phyloP scores from a whole-genome alignment of 805 yeast genomes.

The Candida incommunis region DNA sequence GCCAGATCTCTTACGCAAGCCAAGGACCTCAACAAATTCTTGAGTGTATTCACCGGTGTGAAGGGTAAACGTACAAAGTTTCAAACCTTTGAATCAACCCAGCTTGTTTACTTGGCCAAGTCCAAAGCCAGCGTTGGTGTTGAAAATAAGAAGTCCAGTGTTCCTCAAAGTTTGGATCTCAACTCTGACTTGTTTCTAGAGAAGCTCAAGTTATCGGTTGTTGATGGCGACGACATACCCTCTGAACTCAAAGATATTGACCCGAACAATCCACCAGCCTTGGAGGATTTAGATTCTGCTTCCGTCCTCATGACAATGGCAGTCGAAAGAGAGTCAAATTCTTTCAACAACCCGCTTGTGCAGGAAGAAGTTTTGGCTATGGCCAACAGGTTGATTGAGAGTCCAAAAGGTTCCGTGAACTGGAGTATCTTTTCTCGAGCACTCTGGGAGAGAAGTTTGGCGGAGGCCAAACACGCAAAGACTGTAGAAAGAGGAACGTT shows the following conservation, averaged over 20 bases:
- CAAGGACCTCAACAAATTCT: constrained; percentile 37
- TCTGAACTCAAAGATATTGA: constrained; percentile 33
- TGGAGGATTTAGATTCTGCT: constrained; percentile 56
- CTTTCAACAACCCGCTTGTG: constrained; percentile 52
- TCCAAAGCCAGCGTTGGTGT: constrained; percentile 3
- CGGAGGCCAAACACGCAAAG: constrained; percentile 67
- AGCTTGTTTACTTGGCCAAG: constrained; percentile 64
- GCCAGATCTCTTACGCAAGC: constrained; percentile 13
- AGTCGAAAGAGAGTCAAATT: constrained; percentile 53
- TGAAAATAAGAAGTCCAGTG: constrained; percentile 7
- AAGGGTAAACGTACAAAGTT: constrained; percentile 76
- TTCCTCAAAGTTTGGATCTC: constrained; percentile 45
- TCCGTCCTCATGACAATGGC: constrained; percentile 59
- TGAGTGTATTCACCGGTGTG: constrained; percentile 72
- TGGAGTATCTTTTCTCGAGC: constrained; percentile 74
- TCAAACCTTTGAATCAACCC: constrained; percentile 58
- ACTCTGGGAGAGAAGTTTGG: constrained; percentile 76
- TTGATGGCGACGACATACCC: constrained; percentile 28
- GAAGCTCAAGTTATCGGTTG: constrained; percentile 42
- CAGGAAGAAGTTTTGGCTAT: constrained; percentile 76
- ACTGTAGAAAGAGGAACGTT: constrained; percentile 89
- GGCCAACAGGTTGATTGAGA: constrained; percentile 54
- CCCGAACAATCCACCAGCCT: constrained; percentile 69
- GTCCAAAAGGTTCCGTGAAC: constrained; percentile 33
- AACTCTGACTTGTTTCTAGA: constrained; percentile 71